These are phyloP conservation scores for Gonium pectorale DNA, from an alignment of 139 green algal genomes.

Conservation along the genomic window DNA sequence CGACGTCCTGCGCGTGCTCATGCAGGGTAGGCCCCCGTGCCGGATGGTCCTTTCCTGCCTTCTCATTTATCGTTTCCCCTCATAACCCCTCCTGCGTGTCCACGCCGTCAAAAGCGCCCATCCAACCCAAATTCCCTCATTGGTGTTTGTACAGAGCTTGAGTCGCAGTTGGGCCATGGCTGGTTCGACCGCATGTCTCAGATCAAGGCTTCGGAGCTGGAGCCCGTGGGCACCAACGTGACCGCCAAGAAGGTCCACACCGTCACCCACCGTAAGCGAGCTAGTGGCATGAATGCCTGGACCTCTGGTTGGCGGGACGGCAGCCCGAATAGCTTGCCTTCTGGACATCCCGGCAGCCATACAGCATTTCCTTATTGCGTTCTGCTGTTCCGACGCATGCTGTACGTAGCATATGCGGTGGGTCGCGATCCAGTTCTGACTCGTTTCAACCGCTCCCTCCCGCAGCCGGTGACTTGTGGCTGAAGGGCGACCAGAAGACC, in stretches of 20 bases:
- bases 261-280: conserved; percentile 45
- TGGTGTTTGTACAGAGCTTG: conserved; percentile 42
- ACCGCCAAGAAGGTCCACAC: conserved; percentile 33
- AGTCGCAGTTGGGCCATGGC: conserved; percentile 32
- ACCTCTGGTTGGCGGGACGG: too few species aligned
- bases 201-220: conserved; percentile 27
- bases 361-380: too few species aligned
- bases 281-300: too few species aligned
- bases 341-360: too few species aligned
- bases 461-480: conserved; percentile 50
- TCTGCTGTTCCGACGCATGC: neutral
- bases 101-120: too few species aligned
- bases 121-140: too few species aligned
- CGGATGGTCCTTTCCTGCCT: neutral
- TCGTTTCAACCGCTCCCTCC: too few species aligned
- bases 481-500: conserved; percentile 53
- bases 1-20: conserved; percentile 32
- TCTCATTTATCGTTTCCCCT: neutral
- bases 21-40: conserved; percentile 36
- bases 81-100: too few species aligned
- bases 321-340: too few species aligned
- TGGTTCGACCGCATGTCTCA: conserved; percentile 32
- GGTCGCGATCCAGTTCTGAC: too few species aligned
- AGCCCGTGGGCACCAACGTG: conserved; percentile 20
- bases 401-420: neutral